phyloP scores from a whole-genome alignment of 2,329 filamentous ascomycete species.

The Talaromyces sp. region DNA sequence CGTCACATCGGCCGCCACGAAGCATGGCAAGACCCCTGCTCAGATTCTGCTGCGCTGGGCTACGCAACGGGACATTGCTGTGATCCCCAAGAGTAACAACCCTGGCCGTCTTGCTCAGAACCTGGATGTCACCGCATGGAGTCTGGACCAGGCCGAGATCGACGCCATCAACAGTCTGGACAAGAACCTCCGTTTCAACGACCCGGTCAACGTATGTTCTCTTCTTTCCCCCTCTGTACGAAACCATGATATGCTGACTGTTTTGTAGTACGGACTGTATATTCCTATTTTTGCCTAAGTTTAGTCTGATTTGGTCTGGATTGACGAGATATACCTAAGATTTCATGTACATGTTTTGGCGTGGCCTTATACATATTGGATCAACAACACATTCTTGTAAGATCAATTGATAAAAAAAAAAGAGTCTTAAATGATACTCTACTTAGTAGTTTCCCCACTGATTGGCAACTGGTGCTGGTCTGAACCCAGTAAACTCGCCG shows the following conservation, averaged over 20 bases:
- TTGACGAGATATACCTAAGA: background rate
- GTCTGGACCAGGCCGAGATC: conserved; percentile 62
- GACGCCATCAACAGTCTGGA: conserved; percentile 62
- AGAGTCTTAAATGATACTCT: background rate
- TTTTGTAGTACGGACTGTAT: conserved; percentile 42
- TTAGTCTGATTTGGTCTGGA: background rate
- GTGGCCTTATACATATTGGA: background rate
- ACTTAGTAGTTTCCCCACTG: background rate
- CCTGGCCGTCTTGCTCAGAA: conserved; percentile 57
- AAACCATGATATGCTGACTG: conserved; percentile 8
- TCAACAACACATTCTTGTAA: background rate
- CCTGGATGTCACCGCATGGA: conserved; percentile 61
- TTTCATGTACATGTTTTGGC: background rate
- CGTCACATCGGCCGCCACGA: conserved; percentile 62
- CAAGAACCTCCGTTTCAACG: conserved; percentile 67
- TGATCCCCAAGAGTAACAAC: conserved; percentile 74
- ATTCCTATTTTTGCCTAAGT: conserved; percentile 50
- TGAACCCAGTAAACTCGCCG: background rate
- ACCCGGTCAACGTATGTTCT: conserved; percentile 62
- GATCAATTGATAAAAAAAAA: background rate
- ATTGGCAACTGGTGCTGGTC: background rate
- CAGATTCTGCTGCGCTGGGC: conserved; percentile 85
- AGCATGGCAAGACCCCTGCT: conserved; percentile 66
- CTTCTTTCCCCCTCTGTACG: background rate
- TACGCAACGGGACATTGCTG: conserved; percentile 73